phyloP scores from a whole-genome alignment of 768 basidiomycete species.

The Lentinus brumalis region DNA sequence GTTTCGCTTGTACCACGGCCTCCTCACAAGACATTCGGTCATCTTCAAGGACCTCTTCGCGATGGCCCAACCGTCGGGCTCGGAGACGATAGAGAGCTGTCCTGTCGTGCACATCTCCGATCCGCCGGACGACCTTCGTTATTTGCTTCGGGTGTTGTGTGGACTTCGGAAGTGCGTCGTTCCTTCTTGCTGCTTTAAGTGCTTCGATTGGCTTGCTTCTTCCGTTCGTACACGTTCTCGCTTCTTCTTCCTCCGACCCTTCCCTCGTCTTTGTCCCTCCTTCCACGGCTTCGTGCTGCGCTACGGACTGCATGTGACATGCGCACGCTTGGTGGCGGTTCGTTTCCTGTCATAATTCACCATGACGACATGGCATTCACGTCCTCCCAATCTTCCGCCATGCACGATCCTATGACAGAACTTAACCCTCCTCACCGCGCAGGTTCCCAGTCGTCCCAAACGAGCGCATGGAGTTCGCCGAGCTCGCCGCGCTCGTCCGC shows the following conservation, averaged over 20 bases:
- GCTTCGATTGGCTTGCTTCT: neutral
- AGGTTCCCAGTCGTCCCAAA: slow-evolving; percentile 19
- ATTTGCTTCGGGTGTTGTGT: slow-evolving; percentile 13
- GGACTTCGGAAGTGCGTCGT: slow-evolving; percentile 14
- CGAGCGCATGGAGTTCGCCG: slow-evolving; percentile 19
- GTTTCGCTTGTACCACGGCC: slow-evolving; percentile 25
- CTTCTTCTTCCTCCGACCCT: neutral
- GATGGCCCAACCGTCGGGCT: slow-evolving; percentile 19
- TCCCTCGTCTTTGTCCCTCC: neutral
- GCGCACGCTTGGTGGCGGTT: too few relatives aligned
- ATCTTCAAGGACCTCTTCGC: slow-evolving; percentile 25
- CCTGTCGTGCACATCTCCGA: slow-evolving; percentile 23
- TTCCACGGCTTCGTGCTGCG: neutral
- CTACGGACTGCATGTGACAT: neutral
- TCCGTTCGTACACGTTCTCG: neutral
- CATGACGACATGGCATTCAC: too few relatives aligned
- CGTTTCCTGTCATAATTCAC: too few relatives aligned
- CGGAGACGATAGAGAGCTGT: slow-evolving; percentile 21
- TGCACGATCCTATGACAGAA: neutral
- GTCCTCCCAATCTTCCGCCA: neutral
- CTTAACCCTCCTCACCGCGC: neutral
- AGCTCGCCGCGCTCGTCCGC: slow-evolving; percentile 22
- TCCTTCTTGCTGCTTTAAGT: neutral
- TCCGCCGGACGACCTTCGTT: slow-evolving; percentile 17
- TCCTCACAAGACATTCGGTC: slow-evolving; percentile 24